Conservation (phyloP, 331 rosid genomes). For the Acacia concinna region DNA sequence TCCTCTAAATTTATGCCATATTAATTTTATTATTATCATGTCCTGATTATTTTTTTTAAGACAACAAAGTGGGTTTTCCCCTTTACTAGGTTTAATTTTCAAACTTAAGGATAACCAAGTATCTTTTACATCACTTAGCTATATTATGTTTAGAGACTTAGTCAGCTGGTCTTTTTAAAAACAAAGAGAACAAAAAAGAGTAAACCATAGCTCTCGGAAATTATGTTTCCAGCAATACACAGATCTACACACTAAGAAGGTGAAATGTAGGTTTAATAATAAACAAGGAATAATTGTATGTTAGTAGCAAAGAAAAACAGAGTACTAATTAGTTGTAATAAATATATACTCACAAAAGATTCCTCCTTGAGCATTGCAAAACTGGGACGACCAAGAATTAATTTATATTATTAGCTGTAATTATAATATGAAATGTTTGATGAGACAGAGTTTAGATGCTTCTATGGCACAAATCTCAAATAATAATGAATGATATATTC, state of each 20-base stretch:
- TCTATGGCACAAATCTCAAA: slow-evolving; percentile 44
- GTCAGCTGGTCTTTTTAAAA: background rate
- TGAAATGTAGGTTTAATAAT: background rate
- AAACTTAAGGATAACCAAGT: background rate
- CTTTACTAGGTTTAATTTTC: background rate
- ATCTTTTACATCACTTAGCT: too few relatives aligned
- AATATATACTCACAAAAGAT: slow-evolving; percentile 7
- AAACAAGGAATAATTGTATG: background rate
- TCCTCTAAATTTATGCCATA: background rate
- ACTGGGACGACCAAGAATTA: slow-evolving; percentile 30
- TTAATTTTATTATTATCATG: too few relatives aligned
- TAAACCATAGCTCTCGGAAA: background rate
- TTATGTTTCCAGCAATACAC: background rate
- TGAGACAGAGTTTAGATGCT: slow-evolving; percentile 50
- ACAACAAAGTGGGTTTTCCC: background rate
- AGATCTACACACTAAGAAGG: background rate
- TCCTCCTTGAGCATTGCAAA: slow-evolving; percentile 37
- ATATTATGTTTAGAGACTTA: too few relatives aligned
- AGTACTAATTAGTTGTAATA: too few relatives aligned
- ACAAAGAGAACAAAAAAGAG: background rate
- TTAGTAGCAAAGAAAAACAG: background rate
- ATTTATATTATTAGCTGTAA: background rate
- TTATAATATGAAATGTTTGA: slow-evolving; percentile 27
- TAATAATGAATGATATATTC: slow-evolving; percentile 21
- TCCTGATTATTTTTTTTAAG: too few relatives aligned